Evolutionary conservation across 805 yeast species (phyloP).

Genomic region (Candida lessepsii): DNA sequence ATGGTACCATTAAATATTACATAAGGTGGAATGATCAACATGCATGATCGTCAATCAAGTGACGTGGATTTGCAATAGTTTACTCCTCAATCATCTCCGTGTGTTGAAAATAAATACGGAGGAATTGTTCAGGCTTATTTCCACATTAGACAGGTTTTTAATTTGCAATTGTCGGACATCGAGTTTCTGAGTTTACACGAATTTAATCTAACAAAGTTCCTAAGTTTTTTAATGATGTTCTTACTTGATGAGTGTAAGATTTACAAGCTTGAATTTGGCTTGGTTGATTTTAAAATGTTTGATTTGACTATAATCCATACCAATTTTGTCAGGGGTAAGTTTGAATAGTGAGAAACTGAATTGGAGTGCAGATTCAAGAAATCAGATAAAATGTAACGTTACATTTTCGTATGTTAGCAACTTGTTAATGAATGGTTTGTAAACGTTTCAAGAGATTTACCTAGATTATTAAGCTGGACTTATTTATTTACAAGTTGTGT

Average conservation of each 20-base stretch:
- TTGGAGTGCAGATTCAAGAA: too few species aligned
- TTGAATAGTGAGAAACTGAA: not conserved
- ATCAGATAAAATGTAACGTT: conserved; percentile 4
- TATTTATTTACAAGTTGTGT: not conserved
- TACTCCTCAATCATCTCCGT: not conserved
- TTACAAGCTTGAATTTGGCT: not conserved
- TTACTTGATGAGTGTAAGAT: not conserved
- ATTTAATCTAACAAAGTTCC: not conserved
- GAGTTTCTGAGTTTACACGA: not conserved
- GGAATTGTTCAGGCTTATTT: too few species aligned
- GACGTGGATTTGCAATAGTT: too few species aligned
- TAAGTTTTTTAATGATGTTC: too few species aligned
- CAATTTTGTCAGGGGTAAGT: not conserved
- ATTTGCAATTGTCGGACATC: not conserved
- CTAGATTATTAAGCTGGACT: too few species aligned
- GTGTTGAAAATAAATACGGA: too few species aligned
- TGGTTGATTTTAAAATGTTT: not conserved
- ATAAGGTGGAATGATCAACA: too few species aligned
- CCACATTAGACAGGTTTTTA: not conserved
- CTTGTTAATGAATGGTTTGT: too few species aligned
- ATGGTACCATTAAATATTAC: too few species aligned
- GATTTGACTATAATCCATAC: not conserved
- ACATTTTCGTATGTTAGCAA: conserved; percentile 1
- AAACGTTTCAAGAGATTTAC: too few species aligned
- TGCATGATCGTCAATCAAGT: too few species aligned